These are phyloP conservation scores for Pleurotus sapidus DNA, from an alignment of 768 basidiomycete species.

Conservation along the genomic window DNA sequence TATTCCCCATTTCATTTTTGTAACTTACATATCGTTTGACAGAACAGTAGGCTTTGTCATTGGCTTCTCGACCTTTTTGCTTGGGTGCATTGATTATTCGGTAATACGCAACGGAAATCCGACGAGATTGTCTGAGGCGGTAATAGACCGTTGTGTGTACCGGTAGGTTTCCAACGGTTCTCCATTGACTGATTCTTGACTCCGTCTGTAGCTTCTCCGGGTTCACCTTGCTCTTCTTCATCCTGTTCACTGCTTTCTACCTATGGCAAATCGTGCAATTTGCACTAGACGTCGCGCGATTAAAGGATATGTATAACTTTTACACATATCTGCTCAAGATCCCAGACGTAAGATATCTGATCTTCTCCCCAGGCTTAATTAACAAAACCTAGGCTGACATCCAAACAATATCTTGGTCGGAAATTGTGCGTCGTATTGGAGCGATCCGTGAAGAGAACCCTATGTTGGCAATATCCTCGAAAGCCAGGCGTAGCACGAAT, in stretches of 20 bases:
- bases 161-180: constrained; percentile 46
- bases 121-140: constrained; percentile 72
- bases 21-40: constrained; percentile 19
- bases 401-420: constrained; percentile 96
- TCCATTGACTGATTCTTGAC: neutral
- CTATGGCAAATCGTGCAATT: constrained; percentile 85
- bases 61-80: constrained; percentile 93
- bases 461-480: constrained; percentile 79
- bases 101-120: constrained; percentile 65
- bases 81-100: constrained; percentile 94
- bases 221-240: constrained; percentile 77
- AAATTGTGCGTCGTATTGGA: constrained; percentile 87
- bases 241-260: constrained; percentile 86
- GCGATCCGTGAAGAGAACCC: constrained; percentile 92
- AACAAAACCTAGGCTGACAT: constrained; percentile 74
- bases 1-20: constrained; percentile 15
- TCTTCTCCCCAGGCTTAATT: constrained; percentile 10
- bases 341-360: constrained; percentile 70
- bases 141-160: constrained; percentile 82
- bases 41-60: constrained; percentile 99
- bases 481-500: constrained; percentile 43
- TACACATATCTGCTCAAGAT: constrained; percentile 92
- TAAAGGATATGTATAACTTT: constrained; percentile 94
- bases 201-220: constrained; percentile 68
- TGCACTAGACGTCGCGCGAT: constrained; percentile 66